A percentile compares a stretch with the other conserved stretches of the same genome.
Evolutionary conservation across 257 asterid genomes (phyloP).

Genomic region (Phtheirospermum japonicum): DNA sequence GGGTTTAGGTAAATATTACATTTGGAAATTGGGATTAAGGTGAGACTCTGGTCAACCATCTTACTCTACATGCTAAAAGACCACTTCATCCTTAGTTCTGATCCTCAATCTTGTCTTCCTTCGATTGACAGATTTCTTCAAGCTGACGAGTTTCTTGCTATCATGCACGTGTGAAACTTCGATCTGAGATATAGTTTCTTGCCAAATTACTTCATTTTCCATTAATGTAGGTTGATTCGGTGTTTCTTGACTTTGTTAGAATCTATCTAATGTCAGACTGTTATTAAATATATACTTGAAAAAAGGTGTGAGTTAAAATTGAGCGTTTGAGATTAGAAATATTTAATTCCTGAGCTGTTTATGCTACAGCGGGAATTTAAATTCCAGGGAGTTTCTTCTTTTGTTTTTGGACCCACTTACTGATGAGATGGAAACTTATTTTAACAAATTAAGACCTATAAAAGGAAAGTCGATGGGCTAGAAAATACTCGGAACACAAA

Average conservation of each 20-base stretch:
- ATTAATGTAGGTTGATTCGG: slow-evolving; percentile 44
- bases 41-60: slow-evolving; percentile 39
- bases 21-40: slow-evolving; percentile 29
- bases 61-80: slow-evolving; percentile 32
- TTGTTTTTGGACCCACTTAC: no score
- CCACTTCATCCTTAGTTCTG: slow-evolving; percentile 36
- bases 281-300: slow-evolving; percentile 1
- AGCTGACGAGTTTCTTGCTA: slow-evolving; percentile 45
- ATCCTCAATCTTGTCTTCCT: slow-evolving; percentile 39
- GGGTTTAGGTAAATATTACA: slow-evolving; percentile 22
- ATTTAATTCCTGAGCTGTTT: background rate
- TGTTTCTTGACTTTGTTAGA: slow-evolving; percentile 29
- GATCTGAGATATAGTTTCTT: slow-evolving; percentile 35
- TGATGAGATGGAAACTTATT: slow-evolving; percentile 1
- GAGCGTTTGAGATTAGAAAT: background rate
- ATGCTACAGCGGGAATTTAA: no score
- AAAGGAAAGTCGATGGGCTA: background rate
- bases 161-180: slow-evolving; percentile 35
- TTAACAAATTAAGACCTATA: slow-evolving; percentile 8
- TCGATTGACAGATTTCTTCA: slow-evolving; percentile 40
- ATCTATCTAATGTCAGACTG: background rate
- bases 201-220: slow-evolving; percentile 33
- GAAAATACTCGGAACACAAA: background rate
- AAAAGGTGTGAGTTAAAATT: slow-evolving; percentile 1
- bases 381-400: no score